phyloP scores from a whole-genome alignment of 2,329 filamentous ascomycete genomes.

The Chalaropsis ovoidea region DNA sequence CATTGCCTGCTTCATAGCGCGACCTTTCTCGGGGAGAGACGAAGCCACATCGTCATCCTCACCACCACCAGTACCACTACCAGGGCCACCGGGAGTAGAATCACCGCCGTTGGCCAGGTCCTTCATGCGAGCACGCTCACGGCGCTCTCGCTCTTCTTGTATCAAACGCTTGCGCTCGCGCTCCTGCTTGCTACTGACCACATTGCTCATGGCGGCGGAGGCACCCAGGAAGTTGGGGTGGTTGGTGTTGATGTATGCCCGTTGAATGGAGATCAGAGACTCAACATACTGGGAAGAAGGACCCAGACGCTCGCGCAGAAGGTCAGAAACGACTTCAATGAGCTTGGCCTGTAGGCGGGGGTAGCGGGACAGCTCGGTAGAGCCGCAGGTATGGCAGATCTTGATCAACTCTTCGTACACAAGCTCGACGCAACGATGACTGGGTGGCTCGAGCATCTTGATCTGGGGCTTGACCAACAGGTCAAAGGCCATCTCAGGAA shows the following conservation, averaged over 20 bases:
- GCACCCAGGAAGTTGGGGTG: constrained; percentile 97
- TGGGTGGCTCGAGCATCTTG: constrained; percentile 87
- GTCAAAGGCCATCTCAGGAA: constrained; percentile 95
- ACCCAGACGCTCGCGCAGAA: constrained; percentile 82
- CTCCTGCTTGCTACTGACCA: constrained; percentile 90
- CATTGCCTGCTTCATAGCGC: constrained; percentile 15
- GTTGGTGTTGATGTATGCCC: constrained; percentile 98
- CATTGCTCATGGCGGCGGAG: constrained; percentile 92
- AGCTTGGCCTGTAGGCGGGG: constrained; percentile 90
- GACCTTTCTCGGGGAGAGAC: constrained; percentile 23
- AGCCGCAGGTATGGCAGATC: constrained; percentile 97
- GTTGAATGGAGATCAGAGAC: constrained; percentile 91
- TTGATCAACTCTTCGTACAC: constrained; percentile 99
- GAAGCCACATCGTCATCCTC: constrained; percentile 32
- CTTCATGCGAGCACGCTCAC: constrained; percentile 72
- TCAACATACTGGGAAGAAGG: constrained; percentile 87
- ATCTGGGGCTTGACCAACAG: constrained; percentile 97
- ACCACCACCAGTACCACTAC: constrained; percentile 34
- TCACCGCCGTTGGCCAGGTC: constrained; percentile 69
- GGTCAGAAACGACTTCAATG: constrained; percentile 94
- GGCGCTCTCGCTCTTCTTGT: constrained; percentile 75
- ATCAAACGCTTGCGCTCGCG: constrained; percentile 72
- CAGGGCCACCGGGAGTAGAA: not conserved
- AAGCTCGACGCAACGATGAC: constrained; percentile 91
- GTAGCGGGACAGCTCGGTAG: constrained; percentile 82